These are phyloP conservation scores for Breviolum minutum DNA, from an alignment of 73 alveolate species.

Conservation along the genomic window DNA sequence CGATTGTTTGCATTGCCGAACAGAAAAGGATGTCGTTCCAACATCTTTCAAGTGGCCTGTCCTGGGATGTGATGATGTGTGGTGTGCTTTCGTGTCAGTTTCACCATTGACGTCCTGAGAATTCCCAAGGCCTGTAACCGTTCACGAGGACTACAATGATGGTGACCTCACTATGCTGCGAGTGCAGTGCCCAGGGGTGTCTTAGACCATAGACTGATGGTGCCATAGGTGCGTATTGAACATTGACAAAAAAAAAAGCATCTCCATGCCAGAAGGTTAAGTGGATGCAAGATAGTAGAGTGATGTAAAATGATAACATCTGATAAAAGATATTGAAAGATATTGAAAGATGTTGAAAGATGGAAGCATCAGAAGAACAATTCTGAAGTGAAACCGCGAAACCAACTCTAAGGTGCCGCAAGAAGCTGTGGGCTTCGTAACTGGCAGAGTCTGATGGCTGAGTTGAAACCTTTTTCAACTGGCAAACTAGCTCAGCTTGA, in stretches of 20 bases:
- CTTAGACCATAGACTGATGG: background rate
- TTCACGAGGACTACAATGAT: conserved; percentile 86
- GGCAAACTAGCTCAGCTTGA: too few species aligned
- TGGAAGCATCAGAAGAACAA: too few species aligned
- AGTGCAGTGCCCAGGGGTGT: background rate
- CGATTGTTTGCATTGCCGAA: background rate
- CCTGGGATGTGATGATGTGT: too few species aligned
- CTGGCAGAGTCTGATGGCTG: conserved; percentile 75
- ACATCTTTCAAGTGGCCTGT: too few species aligned
- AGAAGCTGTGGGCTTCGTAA: conserved; percentile 93
- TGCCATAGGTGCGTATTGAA: background rate
- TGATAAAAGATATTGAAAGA: too few species aligned
- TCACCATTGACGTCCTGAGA: too few species aligned
- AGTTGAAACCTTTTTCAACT: too few species aligned
- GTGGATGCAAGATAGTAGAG: too few species aligned
- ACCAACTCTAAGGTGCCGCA: conserved; percentile 73
- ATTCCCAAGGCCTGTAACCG: conserved; percentile 73
- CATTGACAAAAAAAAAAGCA: background rate
- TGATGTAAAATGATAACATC: too few species aligned
- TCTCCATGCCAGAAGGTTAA: background rate
- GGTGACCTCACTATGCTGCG: conserved; percentile 91
- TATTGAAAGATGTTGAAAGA: too few species aligned
- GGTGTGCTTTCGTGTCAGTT: too few species aligned
- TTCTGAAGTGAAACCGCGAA: too few species aligned
- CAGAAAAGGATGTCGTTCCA: background rate